Conservation (phyloP, 768 basidiomycete genomes). For the Tylopilus plumbeoviolaceoides region DNA sequence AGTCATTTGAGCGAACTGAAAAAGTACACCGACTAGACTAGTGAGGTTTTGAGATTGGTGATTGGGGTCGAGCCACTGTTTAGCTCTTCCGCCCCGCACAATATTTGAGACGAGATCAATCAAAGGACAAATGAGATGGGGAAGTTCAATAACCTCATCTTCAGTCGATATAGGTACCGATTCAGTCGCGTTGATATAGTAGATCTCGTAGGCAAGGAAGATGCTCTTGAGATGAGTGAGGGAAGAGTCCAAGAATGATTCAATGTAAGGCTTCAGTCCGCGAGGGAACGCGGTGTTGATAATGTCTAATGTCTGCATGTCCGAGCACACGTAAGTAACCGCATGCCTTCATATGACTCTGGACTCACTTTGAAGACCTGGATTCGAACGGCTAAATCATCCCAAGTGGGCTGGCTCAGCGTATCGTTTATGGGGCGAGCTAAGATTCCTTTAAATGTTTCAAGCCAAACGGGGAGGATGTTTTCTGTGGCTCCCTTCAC, state of each 20-base stretch:
- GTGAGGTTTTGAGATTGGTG: constrained; percentile 36
- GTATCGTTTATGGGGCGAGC: constrained; percentile 61
- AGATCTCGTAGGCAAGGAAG: constrained; percentile 56
- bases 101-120: constrained; percentile 75
- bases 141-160: constrained; percentile 71
- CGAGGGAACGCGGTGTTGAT: constrained; percentile 82
- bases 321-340: background rate
- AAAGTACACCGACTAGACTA: constrained; percentile 49
- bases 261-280: constrained; percentile 58
- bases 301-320: constrained; percentile 65
- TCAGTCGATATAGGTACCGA: constrained; percentile 64
- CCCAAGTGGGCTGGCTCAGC: constrained; percentile 62
- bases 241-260: constrained; percentile 53
- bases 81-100: constrained; percentile 59
- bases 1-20: constrained; percentile 83
- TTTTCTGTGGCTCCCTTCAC: constrained; percentile 78
- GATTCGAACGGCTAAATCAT: constrained; percentile 70
- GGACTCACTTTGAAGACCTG: constrained; percentile 77
- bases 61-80: constrained; percentile 55
- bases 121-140: constrained; percentile 72
- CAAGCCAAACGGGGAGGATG: constrained; percentile 89
- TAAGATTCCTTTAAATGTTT: constrained; percentile 79
- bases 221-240: constrained; percentile 57
- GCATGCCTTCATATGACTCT: background rate
- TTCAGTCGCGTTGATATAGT: constrained; percentile 55